A percentile compares a stretch with the other conserved stretches of the same genome.
phyloP scores from a whole-genome alignment of 768 basidiomycete genomes.

The Punctularia strigosozonata region DNA sequence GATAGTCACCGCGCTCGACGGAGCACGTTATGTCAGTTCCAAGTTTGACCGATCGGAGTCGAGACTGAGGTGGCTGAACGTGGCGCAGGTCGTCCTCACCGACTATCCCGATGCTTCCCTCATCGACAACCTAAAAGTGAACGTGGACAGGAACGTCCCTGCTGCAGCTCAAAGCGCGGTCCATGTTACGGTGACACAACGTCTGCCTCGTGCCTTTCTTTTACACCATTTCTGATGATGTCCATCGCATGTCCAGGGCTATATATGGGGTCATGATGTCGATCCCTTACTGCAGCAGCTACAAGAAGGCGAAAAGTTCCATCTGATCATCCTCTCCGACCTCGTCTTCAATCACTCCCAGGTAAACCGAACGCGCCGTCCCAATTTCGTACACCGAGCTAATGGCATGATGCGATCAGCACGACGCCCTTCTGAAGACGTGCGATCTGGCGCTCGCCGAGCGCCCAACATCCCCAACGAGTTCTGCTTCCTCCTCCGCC shows the following conservation, averaged over 20 bases:
- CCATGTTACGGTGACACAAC: constrained; percentile 20
- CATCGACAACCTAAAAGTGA: constrained; percentile 62
- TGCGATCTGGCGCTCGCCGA: constrained; percentile 36
- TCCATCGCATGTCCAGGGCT: constrained; percentile 39
- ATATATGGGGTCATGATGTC: constrained; percentile 67
- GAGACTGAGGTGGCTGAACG: background rate
- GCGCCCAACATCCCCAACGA: too few relatives aligned
- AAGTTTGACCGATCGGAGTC: too few relatives aligned
- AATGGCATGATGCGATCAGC: constrained; percentile 46
- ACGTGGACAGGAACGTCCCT: constrained; percentile 48
- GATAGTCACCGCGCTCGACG: constrained; percentile 59
- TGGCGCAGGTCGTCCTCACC: constrained; percentile 74
- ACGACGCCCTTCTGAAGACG: constrained; percentile 68
- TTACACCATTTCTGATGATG: background rate
- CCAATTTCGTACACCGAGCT: background rate
- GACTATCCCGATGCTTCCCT: constrained; percentile 83
- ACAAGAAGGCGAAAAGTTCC: constrained; percentile 29
- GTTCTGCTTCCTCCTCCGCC: constrained; percentile 6
- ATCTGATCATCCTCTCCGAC: constrained; percentile 83
- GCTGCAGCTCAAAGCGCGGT: constrained; percentile 7
- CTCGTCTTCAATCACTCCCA: constrained; percentile 94
- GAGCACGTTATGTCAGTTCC: constrained; percentile 49
- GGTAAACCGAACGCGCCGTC: constrained; percentile 31
- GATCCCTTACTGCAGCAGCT: constrained; percentile 28
- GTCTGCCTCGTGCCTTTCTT: constrained; percentile 6